Evolutionary conservation across 768 basidiomycete genomes (phyloP).

Genomic region (Hericium coralloides): DNA sequence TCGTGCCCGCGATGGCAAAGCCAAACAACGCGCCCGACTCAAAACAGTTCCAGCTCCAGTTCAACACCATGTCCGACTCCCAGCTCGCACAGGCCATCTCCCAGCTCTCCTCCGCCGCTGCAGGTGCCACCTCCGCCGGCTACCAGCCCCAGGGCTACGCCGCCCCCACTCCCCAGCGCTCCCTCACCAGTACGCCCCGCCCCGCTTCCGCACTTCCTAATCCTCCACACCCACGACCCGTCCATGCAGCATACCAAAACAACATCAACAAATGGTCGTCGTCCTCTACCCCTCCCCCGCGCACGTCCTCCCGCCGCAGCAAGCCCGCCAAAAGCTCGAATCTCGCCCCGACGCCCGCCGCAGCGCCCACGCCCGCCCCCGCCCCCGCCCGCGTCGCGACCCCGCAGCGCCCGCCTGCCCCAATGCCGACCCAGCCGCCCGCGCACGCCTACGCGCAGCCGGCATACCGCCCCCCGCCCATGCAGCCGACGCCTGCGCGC

Average conservation of each 20-base stretch:
- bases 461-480: constrained; percentile 29
- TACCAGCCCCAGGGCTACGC: constrained; percentile 27
- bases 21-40: constrained; percentile 1
- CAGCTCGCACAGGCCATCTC: constrained; percentile 57
- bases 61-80: constrained; percentile 45
- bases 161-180: constrained; percentile 22
- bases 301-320: constrained; percentile 29
- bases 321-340: constrained; percentile 34
- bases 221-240: constrained; percentile 2
- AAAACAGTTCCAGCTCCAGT: constrained; percentile 14
- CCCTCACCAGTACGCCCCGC: constrained; percentile 4
- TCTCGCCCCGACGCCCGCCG: constrained; percentile 25
- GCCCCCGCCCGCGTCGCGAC: constrained; percentile 26
- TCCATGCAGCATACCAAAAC: constrained; percentile 45
- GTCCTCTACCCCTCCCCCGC: constrained; percentile 47
- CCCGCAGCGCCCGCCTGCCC: constrained; percentile 28
- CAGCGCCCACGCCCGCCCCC: constrained; percentile 12
- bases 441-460: constrained; percentile 17
- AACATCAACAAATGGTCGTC: constrained; percentile 66
- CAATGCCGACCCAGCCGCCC: constrained; percentile 15
- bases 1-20: neutral
- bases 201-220: neutral
- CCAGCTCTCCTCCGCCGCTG: constrained; percentile 34
- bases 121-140: constrained; percentile 2
- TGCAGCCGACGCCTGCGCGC: neutral